phyloP scores from a whole-genome alignment of 768 basidiomycete genomes.

The Naganishia vaughanmartiniae region DNA sequence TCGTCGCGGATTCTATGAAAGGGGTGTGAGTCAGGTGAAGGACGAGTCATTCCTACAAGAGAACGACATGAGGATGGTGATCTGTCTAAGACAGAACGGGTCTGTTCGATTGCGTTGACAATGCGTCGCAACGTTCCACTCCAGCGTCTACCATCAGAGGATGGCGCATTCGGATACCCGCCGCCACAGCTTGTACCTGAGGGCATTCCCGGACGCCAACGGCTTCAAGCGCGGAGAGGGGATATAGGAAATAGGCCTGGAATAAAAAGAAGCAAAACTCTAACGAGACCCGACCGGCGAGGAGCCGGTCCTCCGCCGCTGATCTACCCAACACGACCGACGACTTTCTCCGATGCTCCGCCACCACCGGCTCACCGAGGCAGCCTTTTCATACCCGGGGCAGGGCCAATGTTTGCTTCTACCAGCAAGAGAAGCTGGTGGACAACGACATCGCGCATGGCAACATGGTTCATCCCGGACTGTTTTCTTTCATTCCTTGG shows the following conservation, averaged over 20 bases:
- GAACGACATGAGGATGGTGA: too few relatives aligned
- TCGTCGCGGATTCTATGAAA: too few relatives aligned
- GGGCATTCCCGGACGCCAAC: background rate
- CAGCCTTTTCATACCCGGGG: slow-evolving; percentile 38
- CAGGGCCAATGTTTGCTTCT: slow-evolving; percentile 20
- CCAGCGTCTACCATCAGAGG: background rate
- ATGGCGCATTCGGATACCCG: background rate
- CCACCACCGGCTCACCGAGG: background rate
- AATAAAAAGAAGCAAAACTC: slow-evolving; percentile 75
- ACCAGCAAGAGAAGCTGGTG: slow-evolving; percentile 58
- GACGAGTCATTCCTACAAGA: too few relatives aligned
- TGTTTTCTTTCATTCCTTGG: slow-evolving; percentile 70
- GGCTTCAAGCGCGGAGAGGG: background rate
- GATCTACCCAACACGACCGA: slow-evolving; percentile 70
- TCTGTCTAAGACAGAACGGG: too few relatives aligned
- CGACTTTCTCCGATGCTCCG: slow-evolving; percentile 51
- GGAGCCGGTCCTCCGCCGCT: slow-evolving; percentile 91
- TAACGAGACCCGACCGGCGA: slow-evolving; percentile 90
- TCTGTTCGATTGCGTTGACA: too few relatives aligned
- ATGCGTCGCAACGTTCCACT: background rate
- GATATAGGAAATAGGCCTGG: slow-evolving; percentile 9
- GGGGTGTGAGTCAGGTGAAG: too few relatives aligned
- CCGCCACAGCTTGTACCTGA: background rate
- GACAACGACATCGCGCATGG: slow-evolving; percentile 72
- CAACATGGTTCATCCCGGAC: slow-evolving; percentile 89